phyloP scores from a whole-genome alignment of 176 grass and related monocot species.

The Tuctoria greenei region DNA sequence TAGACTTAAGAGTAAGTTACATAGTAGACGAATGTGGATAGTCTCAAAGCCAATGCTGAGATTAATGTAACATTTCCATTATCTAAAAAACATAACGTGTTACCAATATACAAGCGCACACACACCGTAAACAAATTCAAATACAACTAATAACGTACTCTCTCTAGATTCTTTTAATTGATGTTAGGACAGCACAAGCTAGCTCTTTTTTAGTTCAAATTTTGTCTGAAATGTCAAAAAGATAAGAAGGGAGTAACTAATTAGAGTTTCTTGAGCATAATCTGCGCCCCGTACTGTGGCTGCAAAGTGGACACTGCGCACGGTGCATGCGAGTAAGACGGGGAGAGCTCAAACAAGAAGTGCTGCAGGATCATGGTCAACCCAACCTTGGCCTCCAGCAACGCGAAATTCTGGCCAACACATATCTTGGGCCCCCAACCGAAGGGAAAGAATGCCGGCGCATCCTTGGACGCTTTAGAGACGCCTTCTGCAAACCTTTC shows the following conservation, averaged over 20 bases:
- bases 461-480: conserved; percentile 52
- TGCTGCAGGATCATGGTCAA: conserved; percentile 56
- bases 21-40: too few relatives aligned
- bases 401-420: conserved; percentile 59
- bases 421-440: conserved; percentile 53
- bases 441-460: conserved; percentile 47
- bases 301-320: conserved; percentile 36
- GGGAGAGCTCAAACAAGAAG: conserved; percentile 66
- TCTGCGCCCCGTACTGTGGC: conserved; percentile 61
- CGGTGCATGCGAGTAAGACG: conserved; percentile 53
- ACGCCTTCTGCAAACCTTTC: conserved; percentile 63
- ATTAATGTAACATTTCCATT: too few relatives aligned
- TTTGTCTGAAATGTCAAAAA: neutral
- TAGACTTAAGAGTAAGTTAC: too few relatives aligned
- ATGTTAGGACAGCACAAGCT: too few relatives aligned
- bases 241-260: too few relatives aligned
- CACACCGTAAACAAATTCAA: too few relatives aligned
- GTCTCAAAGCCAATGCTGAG: too few relatives aligned
- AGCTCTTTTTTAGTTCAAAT: neutral
- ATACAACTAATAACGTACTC: too few relatives aligned
- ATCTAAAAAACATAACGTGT: too few relatives aligned
- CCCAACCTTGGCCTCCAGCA: conserved; percentile 71
- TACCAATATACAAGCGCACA: too few relatives aligned
- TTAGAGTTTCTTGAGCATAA: conserved; percentile 44
- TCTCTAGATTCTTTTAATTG: too few relatives aligned